A percentile compares a stretch with the other conserved stretches of the same genome.
These are phyloP conservation scores for Ophiocordyceps camponoti-floridani DNA, from an alignment of 2,329 filamentous ascomycete species.

Conservation along the genomic window DNA sequence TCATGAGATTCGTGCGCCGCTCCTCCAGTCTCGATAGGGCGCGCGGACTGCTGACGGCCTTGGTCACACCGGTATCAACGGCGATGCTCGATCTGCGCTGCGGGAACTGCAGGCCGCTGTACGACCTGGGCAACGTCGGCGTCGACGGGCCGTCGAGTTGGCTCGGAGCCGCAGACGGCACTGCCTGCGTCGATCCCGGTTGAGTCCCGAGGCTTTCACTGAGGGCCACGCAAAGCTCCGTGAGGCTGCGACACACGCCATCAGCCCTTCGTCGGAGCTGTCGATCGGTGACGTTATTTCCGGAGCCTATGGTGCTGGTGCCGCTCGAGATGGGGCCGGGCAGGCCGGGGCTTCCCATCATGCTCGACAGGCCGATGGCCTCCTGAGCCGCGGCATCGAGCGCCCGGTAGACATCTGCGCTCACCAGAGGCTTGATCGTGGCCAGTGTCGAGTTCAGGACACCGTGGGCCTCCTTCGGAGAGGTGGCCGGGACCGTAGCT, in stretches of 20 bases:
- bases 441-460: slow-evolving; percentile 63
- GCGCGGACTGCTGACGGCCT: slow-evolving; percentile 24
- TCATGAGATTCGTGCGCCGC: slow-evolving; percentile 27
- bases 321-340: slow-evolving; percentile 50
- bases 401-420: slow-evolving; percentile 54
- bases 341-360: slow-evolving; percentile 58
- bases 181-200: slow-evolving; percentile 2
- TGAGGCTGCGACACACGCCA: slow-evolving; percentile 79
- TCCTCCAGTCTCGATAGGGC: slow-evolving; percentile 34
- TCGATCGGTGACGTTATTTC: slow-evolving; percentile 49
- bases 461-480: slow-evolving; percentile 48
- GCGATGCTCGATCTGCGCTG: slow-evolving; percentile 21
- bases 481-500: slow-evolving; percentile 20
- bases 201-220: slow-evolving; percentile 33
- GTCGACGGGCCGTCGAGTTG: slow-evolving; percentile 17
- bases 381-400: slow-evolving; percentile 71
- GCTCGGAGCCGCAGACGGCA: slow-evolving; percentile 2
- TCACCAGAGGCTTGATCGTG: slow-evolving; percentile 57
- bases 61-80: slow-evolving; percentile 20
- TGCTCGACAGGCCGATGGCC: slow-evolving; percentile 57
- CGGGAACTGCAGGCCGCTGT: slow-evolving; percentile 15
- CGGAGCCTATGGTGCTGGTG: slow-evolving; percentile 40
- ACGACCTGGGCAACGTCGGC: slow-evolving; percentile 26
- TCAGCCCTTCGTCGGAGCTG: slow-evolving; percentile 82
- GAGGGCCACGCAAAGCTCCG: slow-evolving; percentile 77